Base-by-base conservation (phyloP, 2,329 filamentous ascomycete genomes). In the Aspergillus ochraceoroseus region DNA sequence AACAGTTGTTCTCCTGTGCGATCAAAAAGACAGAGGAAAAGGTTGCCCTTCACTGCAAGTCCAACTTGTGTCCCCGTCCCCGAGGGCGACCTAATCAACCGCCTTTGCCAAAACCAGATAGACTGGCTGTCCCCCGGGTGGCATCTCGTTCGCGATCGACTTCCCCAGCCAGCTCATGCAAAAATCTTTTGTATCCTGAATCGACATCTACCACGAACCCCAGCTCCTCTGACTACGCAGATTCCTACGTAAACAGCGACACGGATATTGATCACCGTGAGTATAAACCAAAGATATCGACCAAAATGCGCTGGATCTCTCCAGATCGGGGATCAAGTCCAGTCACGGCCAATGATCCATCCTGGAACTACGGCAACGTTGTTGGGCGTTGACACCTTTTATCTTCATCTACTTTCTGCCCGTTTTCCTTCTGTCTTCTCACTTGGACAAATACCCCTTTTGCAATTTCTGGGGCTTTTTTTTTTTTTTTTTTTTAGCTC, bases 231-330 rank as follows among this genome's bases (percentile, higher is more conserved):
- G 41, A 46, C 12, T 33, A 11, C 18, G 29, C 23, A 2, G 38
- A 46, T 11, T 41, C 30, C 4, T 37, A 48, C 29, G 5, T 34
- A n/a, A 42, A 41, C 17, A 49, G 43, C 23, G 52, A 53, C 22
- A 50, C 52, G 5, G 52, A 53, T 12, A 18, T 19, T 22, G 46
- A 54, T n/a, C n/a, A n/a, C 12, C 36, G 29, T 6, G 38, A 32
- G 20, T 47, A 46, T 14, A 40, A 28, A n/a, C 31, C 15, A 8
- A 31, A 27, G 23, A 12, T n/a, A 6, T 30, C 44, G 6, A 36
- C 27, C 11, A 41, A 35, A 20, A n/a, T 19, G 9, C 41, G 45
- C 20, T 47, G 47, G 23, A 33, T 40, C 4, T 39, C 42, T 6
- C 41, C 48, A 7, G 48, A 51, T 20, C 29, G 19, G 11, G 38